Evolutionary conservation across 768 basidiomycete genomes (phyloP).

Genomic region (Boletellus ananas): DNA sequence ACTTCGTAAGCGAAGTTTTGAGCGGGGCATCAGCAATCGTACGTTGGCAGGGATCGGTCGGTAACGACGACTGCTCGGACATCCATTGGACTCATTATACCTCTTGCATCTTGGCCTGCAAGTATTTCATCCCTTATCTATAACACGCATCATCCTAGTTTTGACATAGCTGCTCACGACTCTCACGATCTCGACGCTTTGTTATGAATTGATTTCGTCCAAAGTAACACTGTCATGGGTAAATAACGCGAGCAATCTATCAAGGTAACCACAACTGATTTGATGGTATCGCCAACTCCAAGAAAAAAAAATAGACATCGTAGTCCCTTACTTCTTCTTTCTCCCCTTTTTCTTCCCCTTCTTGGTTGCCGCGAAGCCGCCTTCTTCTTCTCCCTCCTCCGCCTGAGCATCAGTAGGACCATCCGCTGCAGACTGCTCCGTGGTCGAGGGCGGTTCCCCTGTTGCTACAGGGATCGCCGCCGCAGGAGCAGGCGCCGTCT

Average conservation of each 20-base stretch:
- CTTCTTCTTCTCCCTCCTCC: neutral
- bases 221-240: too few relatives aligned
- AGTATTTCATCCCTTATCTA: neutral
- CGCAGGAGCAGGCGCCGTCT: neutral
- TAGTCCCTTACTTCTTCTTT: slow-evolving; percentile 5
- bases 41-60: slow-evolving; percentile 52
- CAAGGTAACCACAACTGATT: too few relatives aligned
- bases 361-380: neutral
- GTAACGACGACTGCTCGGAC: slow-evolving; percentile 1
- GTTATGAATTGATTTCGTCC: neutral
- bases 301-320: too few relatives aligned
- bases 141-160: neutral
- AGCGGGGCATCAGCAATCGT: slow-evolving; percentile 42
- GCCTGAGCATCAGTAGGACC: neutral
- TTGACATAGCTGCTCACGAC: neutral
- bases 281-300: too few relatives aligned
- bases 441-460: neutral
- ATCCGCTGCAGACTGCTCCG: neutral
- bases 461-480: neutral
- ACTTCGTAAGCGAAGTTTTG: slow-evolving; percentile 33
- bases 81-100: slow-evolving; percentile 7
- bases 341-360: slow-evolving; percentile 6
- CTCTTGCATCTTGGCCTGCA: neutral
- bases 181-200: neutral
- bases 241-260: too few relatives aligned